phyloP scores from a whole-genome alignment of 2,329 filamentous ascomycete genomes.

The Apiospora pterosperma region DNA sequence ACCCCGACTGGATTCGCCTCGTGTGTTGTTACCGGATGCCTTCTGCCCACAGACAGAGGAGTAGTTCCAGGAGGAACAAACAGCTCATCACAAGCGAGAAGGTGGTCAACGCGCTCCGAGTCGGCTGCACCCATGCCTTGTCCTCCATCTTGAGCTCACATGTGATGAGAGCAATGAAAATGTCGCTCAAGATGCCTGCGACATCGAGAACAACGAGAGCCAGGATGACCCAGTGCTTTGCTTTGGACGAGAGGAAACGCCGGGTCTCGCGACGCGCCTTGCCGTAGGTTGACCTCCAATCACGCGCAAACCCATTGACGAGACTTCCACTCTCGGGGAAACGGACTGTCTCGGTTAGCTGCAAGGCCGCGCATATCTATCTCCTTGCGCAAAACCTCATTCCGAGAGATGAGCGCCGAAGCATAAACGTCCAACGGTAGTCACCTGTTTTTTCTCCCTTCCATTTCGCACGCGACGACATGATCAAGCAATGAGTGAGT shows the following conservation, averaged over 20 bases:
- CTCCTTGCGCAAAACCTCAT: neutral
- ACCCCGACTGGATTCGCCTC: neutral
- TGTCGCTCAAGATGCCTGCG: constrained; percentile 40
- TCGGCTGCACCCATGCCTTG: constrained; percentile 37
- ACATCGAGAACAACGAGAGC: constrained; percentile 43
- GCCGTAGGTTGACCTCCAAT: constrained; percentile 9
- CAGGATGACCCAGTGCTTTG: constrained; percentile 44
- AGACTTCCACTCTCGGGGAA: constrained; percentile 9
- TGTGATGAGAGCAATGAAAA: constrained; percentile 45
- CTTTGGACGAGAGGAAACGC: constrained; percentile 29
- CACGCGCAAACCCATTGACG: neutral
- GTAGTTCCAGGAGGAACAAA: constrained; percentile 62
- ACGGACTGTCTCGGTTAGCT: constrained; percentile 4
- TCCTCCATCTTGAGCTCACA: constrained; percentile 40
- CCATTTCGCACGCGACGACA: neutral
- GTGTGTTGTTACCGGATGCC: constrained; percentile 51
- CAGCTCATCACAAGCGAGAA: constrained; percentile 58
- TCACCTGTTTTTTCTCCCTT: neutral
- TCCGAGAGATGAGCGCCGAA: neutral
- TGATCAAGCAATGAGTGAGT: neutral
- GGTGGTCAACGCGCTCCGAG: constrained; percentile 40
- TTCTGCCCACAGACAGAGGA: constrained; percentile 58
- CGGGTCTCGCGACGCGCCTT: constrained; percentile 13
- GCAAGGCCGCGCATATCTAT: neutral
- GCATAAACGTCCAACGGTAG: neutral